Evolutionary conservation across 495 filamentous ascomycete genomes (phyloP).

Genomic region (Symbiotaphrina buchneri): DNA sequence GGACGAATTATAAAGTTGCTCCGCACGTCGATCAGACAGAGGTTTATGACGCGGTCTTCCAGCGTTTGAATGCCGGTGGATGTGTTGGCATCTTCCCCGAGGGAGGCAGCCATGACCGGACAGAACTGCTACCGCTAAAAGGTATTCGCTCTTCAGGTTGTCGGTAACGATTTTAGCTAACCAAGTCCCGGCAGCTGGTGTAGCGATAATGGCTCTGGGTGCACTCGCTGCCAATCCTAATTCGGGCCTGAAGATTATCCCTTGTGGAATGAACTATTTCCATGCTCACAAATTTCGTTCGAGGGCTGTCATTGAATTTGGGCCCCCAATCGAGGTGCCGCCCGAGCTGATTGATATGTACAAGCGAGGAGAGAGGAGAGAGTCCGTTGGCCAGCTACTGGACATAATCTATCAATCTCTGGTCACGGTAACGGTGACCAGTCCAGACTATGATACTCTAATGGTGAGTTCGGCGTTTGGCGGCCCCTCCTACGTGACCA

Average conservation of each 20-base stretch:
- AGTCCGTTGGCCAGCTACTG: constrained; percentile 60
- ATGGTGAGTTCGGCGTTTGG: constrained; percentile 58
- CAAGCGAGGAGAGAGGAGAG: constrained; percentile 55
- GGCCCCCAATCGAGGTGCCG: constrained; percentile 64
- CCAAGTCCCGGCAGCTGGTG: constrained; percentile 48
- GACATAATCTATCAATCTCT: constrained; percentile 72
- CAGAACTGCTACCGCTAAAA: constrained; percentile 84
- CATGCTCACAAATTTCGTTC: constrained; percentile 98
- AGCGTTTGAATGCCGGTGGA: constrained; percentile 53
- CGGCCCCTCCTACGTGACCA: background rate
- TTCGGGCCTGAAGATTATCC: constrained; percentile 92
- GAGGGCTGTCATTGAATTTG: constrained; percentile 90
- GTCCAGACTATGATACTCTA: constrained; percentile 88
- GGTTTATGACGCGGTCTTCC: constrained; percentile 86
- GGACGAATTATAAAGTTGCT: constrained; percentile 64
- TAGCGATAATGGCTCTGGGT: constrained; percentile 94
- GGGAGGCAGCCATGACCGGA: constrained; percentile 90
- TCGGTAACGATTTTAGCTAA: background rate
- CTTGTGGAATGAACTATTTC: constrained; percentile 99
- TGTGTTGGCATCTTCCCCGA: constrained; percentile 97
- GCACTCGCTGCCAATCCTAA: constrained; percentile 73
- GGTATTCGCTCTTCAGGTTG: constrained; percentile 16
- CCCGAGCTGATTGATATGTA: constrained; percentile 63
- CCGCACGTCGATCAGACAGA: constrained; percentile 87
- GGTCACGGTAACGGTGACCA: constrained; percentile 74